These are phyloP conservation scores for Torulaspora maleeae DNA, from an alignment of 805 yeast genomes.

Conservation along the genomic window DNA sequence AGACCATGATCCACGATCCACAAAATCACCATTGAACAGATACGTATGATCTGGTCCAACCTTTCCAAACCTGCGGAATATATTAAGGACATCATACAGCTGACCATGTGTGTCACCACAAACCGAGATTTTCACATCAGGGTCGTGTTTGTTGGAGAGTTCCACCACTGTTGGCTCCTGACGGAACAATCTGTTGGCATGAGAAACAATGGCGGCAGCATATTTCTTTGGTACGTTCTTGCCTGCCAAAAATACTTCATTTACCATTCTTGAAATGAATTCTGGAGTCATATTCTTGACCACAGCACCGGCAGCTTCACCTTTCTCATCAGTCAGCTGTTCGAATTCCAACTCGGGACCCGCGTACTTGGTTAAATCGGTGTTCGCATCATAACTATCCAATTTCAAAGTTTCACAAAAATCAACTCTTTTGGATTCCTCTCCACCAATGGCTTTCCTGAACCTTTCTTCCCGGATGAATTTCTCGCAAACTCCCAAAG, in stretches of 20 bases:
- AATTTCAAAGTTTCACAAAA: conserved; percentile 29
- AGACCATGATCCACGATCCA: conserved; percentile 97
- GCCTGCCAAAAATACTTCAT: conserved; percentile 63
- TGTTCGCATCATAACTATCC: conserved; percentile 31
- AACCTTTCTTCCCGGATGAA: conserved; percentile 71
- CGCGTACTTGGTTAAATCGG: conserved; percentile 29
- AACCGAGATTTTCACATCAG: conserved; percentile 54
- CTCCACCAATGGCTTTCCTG: conserved; percentile 81
- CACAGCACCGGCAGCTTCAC: conserved; percentile 25
- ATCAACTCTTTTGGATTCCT: conserved; percentile 27
- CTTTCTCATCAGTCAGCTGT: conserved; percentile 29
- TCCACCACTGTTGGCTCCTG: conserved; percentile 76
- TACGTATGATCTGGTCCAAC: conserved; percentile 63
- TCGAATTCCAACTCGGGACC: conserved; percentile 31
- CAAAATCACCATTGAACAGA: conserved; percentile 94
- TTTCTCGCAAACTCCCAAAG: conserved; percentile 57
- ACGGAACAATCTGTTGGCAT: conserved; percentile 58
- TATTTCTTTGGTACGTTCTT: conserved; percentile 73
- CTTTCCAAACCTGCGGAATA: conserved; percentile 69
- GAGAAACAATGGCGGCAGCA: conserved; percentile 74
- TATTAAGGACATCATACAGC: conserved; percentile 79
- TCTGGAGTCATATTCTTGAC: conserved; percentile 44
- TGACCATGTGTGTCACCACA: conserved; percentile 99
- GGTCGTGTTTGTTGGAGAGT: conserved; percentile 38
- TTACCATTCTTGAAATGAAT: conserved; percentile 61